phyloP scores from a whole-genome alignment of 768 basidiomycete species.

The Pulveroboletus sp. region DNA sequence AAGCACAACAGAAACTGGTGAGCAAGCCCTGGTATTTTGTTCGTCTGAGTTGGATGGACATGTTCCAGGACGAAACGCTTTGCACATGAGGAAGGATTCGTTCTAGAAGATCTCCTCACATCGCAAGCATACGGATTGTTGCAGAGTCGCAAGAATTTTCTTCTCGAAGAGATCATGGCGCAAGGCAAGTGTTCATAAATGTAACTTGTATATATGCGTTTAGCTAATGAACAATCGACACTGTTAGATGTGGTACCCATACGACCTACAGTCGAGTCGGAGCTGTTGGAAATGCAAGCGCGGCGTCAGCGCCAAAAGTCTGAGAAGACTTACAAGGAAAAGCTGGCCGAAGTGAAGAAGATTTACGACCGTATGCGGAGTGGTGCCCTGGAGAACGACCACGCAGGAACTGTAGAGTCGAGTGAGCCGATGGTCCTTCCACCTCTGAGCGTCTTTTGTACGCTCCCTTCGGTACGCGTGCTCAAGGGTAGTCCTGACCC shows the following conservation, averaged over 20 bases:
- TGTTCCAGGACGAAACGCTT: conserved; percentile 35
- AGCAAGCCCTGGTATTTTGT: neutral
- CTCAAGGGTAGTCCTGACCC: conserved; percentile 29
- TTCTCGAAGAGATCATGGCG: conserved; percentile 37
- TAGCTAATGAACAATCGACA: neutral
- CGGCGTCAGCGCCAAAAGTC: conserved; percentile 26
- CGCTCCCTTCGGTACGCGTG: conserved; percentile 43
- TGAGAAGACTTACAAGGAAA: conserved; percentile 24
- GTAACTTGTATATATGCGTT: neutral
- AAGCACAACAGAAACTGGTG: conserved; percentile 17
- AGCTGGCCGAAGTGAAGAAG: conserved; percentile 36
- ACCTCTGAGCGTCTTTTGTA: conserved; percentile 45
- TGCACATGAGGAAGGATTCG: conserved; percentile 43
- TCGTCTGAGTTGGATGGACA: neutral
- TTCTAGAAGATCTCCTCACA: conserved; percentile 38
- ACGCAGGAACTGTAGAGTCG: neutral
- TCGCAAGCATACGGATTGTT: conserved; percentile 40
- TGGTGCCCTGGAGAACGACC: conserved; percentile 5
- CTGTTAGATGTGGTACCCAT: conserved; percentile 22
- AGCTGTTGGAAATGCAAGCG: conserved; percentile 28
- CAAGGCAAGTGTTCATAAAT: conserved; percentile 33
- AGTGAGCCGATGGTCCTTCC: conserved; percentile 35
- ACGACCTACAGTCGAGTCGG: conserved; percentile 21
- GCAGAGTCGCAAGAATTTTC: conserved; percentile 34
- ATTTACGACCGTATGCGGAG: conserved; percentile 47